Base-by-base conservation (phyloP, 805 yeast species). In the Starmerella vitae region DNA sequence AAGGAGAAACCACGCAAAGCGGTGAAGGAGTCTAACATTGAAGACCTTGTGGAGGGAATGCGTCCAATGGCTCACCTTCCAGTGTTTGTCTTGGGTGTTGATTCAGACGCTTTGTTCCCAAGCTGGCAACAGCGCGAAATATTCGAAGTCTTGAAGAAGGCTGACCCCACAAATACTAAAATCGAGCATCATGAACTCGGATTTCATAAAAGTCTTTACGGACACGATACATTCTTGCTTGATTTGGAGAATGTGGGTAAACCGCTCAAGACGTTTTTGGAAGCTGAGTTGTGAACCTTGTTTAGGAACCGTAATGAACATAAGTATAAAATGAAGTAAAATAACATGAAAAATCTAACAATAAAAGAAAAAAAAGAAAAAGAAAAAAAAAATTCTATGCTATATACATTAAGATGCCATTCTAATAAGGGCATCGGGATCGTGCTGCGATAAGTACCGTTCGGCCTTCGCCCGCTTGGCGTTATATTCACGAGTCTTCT, bases 121-220 rank as follows among this genome's bases (percentile, higher is more conserved):
- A 82, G 78, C 27, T 83, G 94, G 94, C 96, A 86, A 62, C 96
- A 86, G 60, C 61, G 76, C 41, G 95, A 86, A 55, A 75, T 83
- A 41, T 76, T 74, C 21, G 70, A 72, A 13, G 71, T 74, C 27
- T 65, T 86, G 34, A 34, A 21, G 14, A 13, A 29, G 15, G 42
- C 52, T 12, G 55, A 60, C 32, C 48, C 49, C 18, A 43, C 48
- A 19, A 48, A 56, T 52, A 17, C 59, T 58, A 33, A 65, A 31
- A 67, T 78, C 34, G 62, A 64, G 41, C 83, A 84, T 55, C 66
- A 74, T 39, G 95, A 86, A 56, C 65, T 86, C 42, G 75, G 85
- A 30, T 74, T 74, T 42, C 80, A 81, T 36, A 67, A 79, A 25
- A 78, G 93, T 56, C 68, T 78, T 53, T 86, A 72, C 58, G 96